These are phyloP conservation scores for Meripilus lineatus DNA, from an alignment of 1,284 basidiomycete species.

Conservation along the genomic window DNA sequence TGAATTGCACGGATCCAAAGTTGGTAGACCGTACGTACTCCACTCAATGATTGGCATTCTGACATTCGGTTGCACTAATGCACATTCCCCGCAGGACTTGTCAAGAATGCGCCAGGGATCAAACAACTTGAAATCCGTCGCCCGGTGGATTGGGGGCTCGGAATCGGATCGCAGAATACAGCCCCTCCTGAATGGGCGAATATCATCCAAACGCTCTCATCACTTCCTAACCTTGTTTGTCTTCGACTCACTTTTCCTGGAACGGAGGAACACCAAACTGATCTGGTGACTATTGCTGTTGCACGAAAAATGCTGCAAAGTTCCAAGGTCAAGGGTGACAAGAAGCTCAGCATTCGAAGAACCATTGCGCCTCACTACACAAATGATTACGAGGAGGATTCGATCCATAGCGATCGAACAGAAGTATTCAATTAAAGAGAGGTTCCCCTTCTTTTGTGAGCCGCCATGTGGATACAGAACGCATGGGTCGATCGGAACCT, in stretches of 20 bases:
- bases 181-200: slow-evolving; percentile 7
- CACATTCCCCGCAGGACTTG: slow-evolving; percentile 1
- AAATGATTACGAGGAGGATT: neutral
- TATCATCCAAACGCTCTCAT: slow-evolving; percentile 3
- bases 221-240: slow-evolving; percentile 4
- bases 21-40: slow-evolving; percentile 4
- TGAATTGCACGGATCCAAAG: slow-evolving; percentile 6
- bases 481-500: too few relatives aligned
- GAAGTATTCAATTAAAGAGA: neutral
- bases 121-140: slow-evolving; percentile 7
- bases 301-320: slow-evolving; percentile 5
- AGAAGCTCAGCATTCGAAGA: slow-evolving; percentile 6
- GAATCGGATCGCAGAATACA: slow-evolving; percentile 7
- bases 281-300: slow-evolving; percentile 3
- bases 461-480: too few relatives aligned
- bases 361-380: slow-evolving; percentile 7
- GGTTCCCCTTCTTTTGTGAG: neutral
- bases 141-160: slow-evolving; percentile 4
- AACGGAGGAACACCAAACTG: slow-evolving; percentile 2
- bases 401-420: neutral
- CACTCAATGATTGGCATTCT: neutral
- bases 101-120: slow-evolving; percentile 6
- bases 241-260: slow-evolving; percentile 7
- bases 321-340: neutral
- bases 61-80: neutral